A percentile compares a stretch with the other conserved stretches of the same genome.
Evolutionary conservation across 2,329 filamentous ascomycete genomes (phyloP).

Genomic region (Coniella lustricola): DNA sequence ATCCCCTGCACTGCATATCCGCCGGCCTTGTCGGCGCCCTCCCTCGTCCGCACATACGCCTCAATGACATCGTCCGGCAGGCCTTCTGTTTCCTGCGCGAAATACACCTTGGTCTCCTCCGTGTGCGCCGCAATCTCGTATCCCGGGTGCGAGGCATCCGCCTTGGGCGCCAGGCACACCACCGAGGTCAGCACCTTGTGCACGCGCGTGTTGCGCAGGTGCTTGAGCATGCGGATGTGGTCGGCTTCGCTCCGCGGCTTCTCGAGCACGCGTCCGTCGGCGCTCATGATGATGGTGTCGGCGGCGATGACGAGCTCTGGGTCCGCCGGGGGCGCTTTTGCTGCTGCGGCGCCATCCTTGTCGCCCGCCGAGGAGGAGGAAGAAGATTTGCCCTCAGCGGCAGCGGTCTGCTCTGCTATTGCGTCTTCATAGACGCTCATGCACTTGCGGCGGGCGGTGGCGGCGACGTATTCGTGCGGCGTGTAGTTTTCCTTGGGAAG

Average conservation of each 20-base stretch:
- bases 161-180: constrained; percentile 72
- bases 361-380: too few relatives aligned
- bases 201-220: constrained; percentile 65
- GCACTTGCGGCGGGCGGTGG: constrained; percentile 79
- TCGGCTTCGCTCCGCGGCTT: constrained; percentile 79
- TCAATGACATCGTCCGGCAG: constrained; percentile 73
- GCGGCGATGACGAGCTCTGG: constrained; percentile 82
- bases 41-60: constrained; percentile 71
- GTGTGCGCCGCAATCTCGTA: constrained; percentile 76
- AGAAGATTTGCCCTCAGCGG: constrained; percentile 17
- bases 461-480: constrained; percentile 85
- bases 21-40: constrained; percentile 93
- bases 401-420: constrained; percentile 34
- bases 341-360: constrained; percentile 20
- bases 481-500: constrained; percentile 67
- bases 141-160: constrained; percentile 74
- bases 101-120: constrained; percentile 88
- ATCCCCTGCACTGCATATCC: constrained; percentile 92
- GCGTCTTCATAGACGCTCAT: constrained; percentile 58
- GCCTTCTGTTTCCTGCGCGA: constrained; percentile 57
- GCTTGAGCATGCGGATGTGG: constrained; percentile 77
- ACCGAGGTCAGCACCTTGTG: constrained; percentile 87
- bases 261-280: constrained; percentile 73
- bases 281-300: constrained; percentile 81
- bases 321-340: constrained; percentile 51